Evolutionary conservation across 208 protist species (phyloP), one percentile per base, ranked within the genome.

Genomic region (Trypanosoma cruzi): DNA sequence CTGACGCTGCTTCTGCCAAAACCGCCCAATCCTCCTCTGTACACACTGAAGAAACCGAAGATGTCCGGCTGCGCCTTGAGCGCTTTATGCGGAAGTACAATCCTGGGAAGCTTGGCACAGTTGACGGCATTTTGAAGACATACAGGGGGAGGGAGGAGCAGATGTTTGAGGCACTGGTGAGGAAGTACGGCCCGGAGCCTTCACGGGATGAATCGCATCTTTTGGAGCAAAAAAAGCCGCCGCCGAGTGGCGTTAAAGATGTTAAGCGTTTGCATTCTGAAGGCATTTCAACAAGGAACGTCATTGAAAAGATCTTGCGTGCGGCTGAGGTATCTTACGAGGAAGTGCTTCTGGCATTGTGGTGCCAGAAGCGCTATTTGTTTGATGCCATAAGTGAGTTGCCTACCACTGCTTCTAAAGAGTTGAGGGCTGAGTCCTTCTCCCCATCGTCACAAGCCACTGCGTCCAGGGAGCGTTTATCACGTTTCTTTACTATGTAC

Each of bases 111-210:
- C 29, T 75, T 16, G 37, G 24, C 34, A 54, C 60, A 16, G 50
- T 66, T 22, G 61, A 75, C 53, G 24, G 48, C 16, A 75, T 75
- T 54, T 26, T 75, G 8, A 60, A 73, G 26, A 56, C 67, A 64
- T 89, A 82, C 73, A 75, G 61, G 20, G 88, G 84, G 8, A 75
- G 77, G 24, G 88, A 93, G 73, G 84, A 82, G 65, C 80, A 79
- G 24, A 80, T 89, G 63, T 80, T 93, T n/a, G 59, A 74, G 26
- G 72, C 81, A 61, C 77, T 93, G 22, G 80, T 85, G 58, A 83
- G 89, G 64, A 89, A 90, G 75, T 93, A 90, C 75, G 88, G 88
- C n/a, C 78, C 80, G 16, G 81, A 93, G 62, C 88, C 84, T 22
- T 40, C 57, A 31, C 34, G 64, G 31, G 75, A 68, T 10, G 36